Conservation (phyloP, 768 basidiomycete species). For the Podaxis sp. region DNA sequence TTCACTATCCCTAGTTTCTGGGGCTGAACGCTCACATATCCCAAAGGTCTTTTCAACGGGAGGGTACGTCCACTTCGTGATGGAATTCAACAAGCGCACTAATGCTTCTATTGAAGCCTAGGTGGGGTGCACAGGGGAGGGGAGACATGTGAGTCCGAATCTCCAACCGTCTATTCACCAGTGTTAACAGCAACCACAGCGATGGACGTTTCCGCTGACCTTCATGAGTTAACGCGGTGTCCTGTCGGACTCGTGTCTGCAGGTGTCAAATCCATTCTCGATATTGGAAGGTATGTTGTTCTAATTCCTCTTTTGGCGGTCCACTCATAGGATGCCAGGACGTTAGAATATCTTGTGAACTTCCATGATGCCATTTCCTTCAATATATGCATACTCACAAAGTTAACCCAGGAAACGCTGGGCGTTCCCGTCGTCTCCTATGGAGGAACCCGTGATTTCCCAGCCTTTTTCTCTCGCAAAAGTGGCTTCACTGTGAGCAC, state of each 20-base stretch:
- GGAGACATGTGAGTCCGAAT: slow-evolving; percentile 34
- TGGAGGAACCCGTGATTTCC: slow-evolving; percentile 75
- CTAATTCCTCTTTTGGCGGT: not conserved
- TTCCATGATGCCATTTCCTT: not conserved
- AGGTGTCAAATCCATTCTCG: slow-evolving; percentile 92
- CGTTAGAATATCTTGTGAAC: slow-evolving; percentile 74
- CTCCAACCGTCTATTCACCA: not conserved
- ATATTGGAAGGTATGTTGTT: slow-evolving; percentile 71
- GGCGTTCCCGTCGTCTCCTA: slow-evolving; percentile 91
- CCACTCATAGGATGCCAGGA: slow-evolving; percentile 38
- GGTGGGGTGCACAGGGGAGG: slow-evolving; percentile 48
- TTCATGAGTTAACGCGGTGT: slow-evolving; percentile 85
- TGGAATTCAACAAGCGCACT: not conserved
- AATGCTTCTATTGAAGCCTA: slow-evolving; percentile 22
- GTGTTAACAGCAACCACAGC: slow-evolving; percentile 44
- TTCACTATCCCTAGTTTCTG: not conserved
- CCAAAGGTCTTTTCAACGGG: slow-evolving; percentile 88
- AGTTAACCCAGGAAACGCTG: slow-evolving; percentile 73
- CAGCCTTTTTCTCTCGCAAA: slow-evolving; percentile 86
- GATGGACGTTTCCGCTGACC: slow-evolving; percentile 93
- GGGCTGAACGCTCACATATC: not conserved
- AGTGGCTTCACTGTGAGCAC: slow-evolving; percentile 74
- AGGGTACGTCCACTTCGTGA: slow-evolving; percentile 53
- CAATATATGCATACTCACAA: not conserved
- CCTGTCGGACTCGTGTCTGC: slow-evolving; percentile 92